Percentiles rank a stretch among this genome's conserved stretches.
Evolutionary conservation across 768 basidiomycete genomes (phyloP).

Genomic region (Lenzites betulinus): DNA sequence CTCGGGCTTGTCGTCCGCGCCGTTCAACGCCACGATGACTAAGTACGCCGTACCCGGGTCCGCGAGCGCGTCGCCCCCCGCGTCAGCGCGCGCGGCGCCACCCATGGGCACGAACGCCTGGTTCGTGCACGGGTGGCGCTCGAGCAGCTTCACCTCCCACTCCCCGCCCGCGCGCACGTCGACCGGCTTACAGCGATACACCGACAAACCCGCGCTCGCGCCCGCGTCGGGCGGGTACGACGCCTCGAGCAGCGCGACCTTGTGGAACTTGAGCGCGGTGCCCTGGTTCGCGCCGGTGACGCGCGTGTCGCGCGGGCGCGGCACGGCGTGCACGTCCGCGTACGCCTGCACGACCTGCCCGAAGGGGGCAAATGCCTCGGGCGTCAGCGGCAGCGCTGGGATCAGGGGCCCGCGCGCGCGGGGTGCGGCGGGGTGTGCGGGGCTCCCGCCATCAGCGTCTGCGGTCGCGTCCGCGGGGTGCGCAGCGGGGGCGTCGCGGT

Average conservation of each 20-base stretch:
- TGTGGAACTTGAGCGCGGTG: slow-evolving; percentile 92
- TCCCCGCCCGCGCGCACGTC: slow-evolving; percentile 45
- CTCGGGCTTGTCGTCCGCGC: slow-evolving; percentile 75
- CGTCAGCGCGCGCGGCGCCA: slow-evolving; percentile 39
- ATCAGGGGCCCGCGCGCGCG: slow-evolving; percentile 30
- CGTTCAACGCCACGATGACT: slow-evolving; percentile 85
- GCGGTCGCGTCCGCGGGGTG: slow-evolving; percentile 5
- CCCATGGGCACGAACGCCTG: slow-evolving; percentile 98
- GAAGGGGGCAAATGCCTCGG: slow-evolving; percentile 85
- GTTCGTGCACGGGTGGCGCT: slow-evolving; percentile 87
- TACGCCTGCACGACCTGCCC: slow-evolving; percentile 93
- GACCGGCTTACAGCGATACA: slow-evolving; percentile 80
- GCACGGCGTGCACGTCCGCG: slow-evolving; percentile 61
- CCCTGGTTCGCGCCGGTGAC: slow-evolving; percentile 87
- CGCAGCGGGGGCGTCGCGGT: slow-evolving; percentile 12
- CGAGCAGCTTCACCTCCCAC: slow-evolving; percentile 71
- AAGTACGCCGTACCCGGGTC: slow-evolving; percentile 64
- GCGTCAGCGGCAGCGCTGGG: slow-evolving; percentile 71
- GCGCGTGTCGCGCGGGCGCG: slow-evolving; percentile 59
- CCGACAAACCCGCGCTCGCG: slow-evolving; percentile 72
- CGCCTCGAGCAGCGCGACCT: slow-evolving; percentile 69
- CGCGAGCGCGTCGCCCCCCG: slow-evolving; percentile 48
- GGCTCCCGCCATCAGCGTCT: slow-evolving; percentile 15
- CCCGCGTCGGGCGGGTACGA: slow-evolving; percentile 60
- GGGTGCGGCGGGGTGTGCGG: slow-evolving; percentile 6